phyloP scores from a whole-genome alignment of 192 early-diverging fungal species.

The Podila clonocystis region DNA sequence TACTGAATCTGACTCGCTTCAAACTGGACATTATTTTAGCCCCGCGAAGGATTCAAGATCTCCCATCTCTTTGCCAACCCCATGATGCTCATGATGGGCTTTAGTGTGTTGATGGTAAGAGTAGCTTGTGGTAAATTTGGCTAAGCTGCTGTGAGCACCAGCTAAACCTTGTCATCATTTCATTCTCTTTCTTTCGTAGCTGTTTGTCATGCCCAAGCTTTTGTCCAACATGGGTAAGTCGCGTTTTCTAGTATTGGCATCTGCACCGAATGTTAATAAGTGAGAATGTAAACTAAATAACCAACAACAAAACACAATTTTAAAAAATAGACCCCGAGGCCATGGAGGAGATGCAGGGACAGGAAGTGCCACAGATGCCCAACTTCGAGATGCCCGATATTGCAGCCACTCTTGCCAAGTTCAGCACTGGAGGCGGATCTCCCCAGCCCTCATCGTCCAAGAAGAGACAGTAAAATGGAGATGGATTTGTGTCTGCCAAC shows the following conservation, averaged over 20 bases:
- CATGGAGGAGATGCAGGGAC: constrained; percentile 58
- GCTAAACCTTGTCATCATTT: background rate
- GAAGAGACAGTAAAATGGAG: constrained; percentile 31
- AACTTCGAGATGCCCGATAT: constrained; percentile 59
- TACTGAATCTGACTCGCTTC: background rate
- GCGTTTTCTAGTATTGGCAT: background rate
- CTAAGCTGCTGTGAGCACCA: too few relatives aligned
- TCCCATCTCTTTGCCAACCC: constrained; percentile 65
- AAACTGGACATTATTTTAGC: constrained; percentile 18
- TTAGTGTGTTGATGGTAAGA: constrained; percentile 57
- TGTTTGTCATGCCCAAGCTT: constrained; percentile 67
- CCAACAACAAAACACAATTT: background rate
- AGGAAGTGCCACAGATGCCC: constrained; percentile 56
- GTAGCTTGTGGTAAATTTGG: background rate
- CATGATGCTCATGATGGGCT: constrained; percentile 68
- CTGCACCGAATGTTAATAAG: background rate
- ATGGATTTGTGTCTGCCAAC: too few relatives aligned
- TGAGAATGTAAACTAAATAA: background rate
- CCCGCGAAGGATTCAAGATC: constrained; percentile 63
- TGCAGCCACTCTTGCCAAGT: constrained; percentile 50
- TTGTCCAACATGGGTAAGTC: constrained; percentile 59
- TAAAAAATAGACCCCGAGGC: constrained; percentile 54
- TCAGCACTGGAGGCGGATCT: constrained; percentile 35
- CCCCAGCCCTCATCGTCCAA: constrained; percentile 15
- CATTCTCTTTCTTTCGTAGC: constrained; percentile 3